Base-by-base conservation (phyloP, 371 early-diverging fungal species). In the Homolaphlyctis polyrhiza region DNA sequence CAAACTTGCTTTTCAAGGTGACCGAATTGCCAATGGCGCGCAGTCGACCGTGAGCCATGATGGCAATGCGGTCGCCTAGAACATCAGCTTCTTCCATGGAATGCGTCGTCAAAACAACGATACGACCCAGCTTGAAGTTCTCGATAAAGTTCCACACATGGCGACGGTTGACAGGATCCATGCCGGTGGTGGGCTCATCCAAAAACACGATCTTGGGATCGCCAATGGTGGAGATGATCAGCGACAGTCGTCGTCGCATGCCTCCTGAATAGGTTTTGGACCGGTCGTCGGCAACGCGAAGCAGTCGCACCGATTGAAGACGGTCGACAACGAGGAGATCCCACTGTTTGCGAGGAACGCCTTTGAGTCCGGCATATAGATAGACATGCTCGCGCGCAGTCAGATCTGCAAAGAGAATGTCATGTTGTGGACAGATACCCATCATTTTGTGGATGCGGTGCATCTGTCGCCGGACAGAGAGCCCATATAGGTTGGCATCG, bases 361-460 rank as follows among this genome's bases (percentile, higher is more conserved):
- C 86, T 68, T 83, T 85, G 61, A 88, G 65, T n/a, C 79, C 83
- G 5, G 82, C 83, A 69, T 65, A 86, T 5, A 86, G 68, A n/a
- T 71, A 60, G n/a, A 88, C 70, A 64, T 87, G 86, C 62, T 89
- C 86, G 59, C 68, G 69, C 0, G 77, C 85, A 0, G 86, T 80
- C 27, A 86, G 61, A 0, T 75, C 75, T 0, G 73, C 74, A 48
- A 79, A 77, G 35, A 84, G 66, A n/a, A 82, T 74, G 61, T 85
- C 84, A 55, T 79, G 74, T 61, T 79, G 80, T 23, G 87, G 87
- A 61, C 87, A 87, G 21, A 88, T 77, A 36, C 89, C 87, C 71
- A 87, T 77, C 55, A 79, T 66, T 2, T 74, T 65, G 28, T 86
- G 79, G 58, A 88, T 85, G 35, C 67, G 52, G 28, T 73, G 65